Evolutionary conservation across 176 grass and related monocot species (phyloP).

Genomic region (Zizania latifolia): DNA sequence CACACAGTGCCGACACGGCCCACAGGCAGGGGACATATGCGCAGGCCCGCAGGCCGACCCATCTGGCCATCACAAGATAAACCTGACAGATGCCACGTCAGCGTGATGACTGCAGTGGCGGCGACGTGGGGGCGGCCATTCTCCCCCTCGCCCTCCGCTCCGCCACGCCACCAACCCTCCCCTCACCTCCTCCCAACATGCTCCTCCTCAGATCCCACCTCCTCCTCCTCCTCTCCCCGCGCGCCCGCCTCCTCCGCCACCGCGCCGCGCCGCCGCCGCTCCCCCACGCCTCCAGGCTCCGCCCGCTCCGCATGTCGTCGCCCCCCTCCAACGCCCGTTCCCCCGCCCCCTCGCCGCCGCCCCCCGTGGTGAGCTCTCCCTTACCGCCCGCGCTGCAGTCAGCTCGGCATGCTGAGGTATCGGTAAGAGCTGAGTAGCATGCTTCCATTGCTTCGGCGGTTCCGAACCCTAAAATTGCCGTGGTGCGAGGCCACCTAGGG

Average conservation of each 20-base stretch:
- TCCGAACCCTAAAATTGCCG: too few relatives aligned
- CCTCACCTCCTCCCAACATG: constrained; percentile 38
- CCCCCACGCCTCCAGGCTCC: too few relatives aligned
- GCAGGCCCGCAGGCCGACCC: too few relatives aligned
- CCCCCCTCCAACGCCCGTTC: constrained; percentile 35
- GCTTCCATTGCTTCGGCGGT: too few relatives aligned
- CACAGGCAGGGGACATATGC: too few relatives aligned
- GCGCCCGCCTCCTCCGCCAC: constrained; percentile 7
- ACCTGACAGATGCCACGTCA: too few relatives aligned
- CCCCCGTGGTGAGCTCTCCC: constrained; percentile 39
- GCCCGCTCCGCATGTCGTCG: constrained; percentile 40
- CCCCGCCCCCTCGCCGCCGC: constrained; percentile 27
- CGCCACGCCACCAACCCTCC: constrained; percentile 30
- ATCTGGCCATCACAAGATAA: too few relatives aligned
- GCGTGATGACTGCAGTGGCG: too few relatives aligned
- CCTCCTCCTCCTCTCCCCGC: constrained; percentile 37
- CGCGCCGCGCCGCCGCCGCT: neutral
- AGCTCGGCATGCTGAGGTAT: too few relatives aligned
- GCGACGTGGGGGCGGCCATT: too few relatives aligned
- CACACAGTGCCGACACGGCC: too few relatives aligned
- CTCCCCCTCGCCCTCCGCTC: neutral
- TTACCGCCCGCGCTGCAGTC: neutral
- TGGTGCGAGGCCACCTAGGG: neutral
- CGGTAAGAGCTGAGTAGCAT: too few relatives aligned
- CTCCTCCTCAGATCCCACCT: constrained; percentile 74